Conservation (phyloP, 306 rosid genomes). For the Cajanus cajan region DNA sequence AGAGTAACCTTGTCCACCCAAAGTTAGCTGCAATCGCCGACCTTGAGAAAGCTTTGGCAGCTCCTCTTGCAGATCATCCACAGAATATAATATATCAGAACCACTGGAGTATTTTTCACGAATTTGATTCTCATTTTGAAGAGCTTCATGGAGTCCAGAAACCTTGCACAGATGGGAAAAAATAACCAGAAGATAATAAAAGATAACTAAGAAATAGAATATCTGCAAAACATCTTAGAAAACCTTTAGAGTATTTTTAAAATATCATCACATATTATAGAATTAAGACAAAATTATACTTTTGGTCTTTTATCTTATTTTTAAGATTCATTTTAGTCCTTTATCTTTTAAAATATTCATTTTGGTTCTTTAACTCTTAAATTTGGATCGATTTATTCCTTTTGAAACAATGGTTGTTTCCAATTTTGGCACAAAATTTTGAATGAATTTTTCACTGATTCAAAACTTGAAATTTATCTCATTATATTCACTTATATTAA, state of each 20-base stretch:
- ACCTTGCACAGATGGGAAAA: slow-evolving; percentile 44
- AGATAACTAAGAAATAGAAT: background rate
- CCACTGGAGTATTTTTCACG: slow-evolving; percentile 66
- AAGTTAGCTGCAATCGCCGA: slow-evolving; percentile 65
- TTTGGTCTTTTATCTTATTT: too few species aligned
- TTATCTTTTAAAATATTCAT: too few species aligned
- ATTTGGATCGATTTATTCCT: too few species aligned
- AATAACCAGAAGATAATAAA: slow-evolving; percentile 11
- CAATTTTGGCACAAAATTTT: too few species aligned
- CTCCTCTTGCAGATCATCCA: slow-evolving; percentile 77
- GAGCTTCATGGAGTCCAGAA: slow-evolving; percentile 67
- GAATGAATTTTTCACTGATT: too few species aligned
- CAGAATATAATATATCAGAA: slow-evolving; percentile 62
- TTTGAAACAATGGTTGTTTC: too few species aligned
- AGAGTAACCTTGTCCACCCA: slow-evolving; percentile 76
- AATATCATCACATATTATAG: background rate
- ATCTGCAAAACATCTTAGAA: background rate
- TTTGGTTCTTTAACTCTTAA: too few species aligned
- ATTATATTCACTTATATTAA: too few species aligned
- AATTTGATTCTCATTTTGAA: slow-evolving; percentile 67
- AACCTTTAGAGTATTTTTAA: background rate
- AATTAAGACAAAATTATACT: too few species aligned
- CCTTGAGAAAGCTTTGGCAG: slow-evolving; percentile 68
- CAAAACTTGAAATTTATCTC: too few species aligned
- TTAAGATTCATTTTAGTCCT: too few species aligned